Percentiles rank a stretch among this genome's conserved stretches.
phyloP scores from a whole-genome alignment of 805 yeast genomes.

The Komagataella pastoris region DNA sequence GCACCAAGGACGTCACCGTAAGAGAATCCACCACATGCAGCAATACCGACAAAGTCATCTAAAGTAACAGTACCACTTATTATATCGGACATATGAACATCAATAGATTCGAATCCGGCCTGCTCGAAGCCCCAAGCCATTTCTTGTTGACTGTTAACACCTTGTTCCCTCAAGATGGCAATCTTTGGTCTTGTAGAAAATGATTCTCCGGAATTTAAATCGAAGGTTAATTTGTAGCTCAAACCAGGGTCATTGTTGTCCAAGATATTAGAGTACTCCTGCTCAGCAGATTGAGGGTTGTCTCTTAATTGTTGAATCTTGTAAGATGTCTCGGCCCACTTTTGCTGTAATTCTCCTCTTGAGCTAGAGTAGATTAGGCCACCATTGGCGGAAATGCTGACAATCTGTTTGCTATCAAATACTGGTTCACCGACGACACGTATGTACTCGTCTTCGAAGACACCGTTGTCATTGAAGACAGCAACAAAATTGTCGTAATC shows the following conservation, averaged over 20 bases:
- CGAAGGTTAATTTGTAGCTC: slow-evolving; percentile 64
- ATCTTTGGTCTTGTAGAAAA: slow-evolving; percentile 58
- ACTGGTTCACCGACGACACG: slow-evolving; percentile 60
- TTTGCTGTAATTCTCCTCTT: slow-evolving; percentile 63
- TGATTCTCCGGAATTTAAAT: slow-evolving; percentile 27
- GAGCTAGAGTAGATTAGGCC: slow-evolving; percentile 31
- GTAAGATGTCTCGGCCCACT: slow-evolving; percentile 83
- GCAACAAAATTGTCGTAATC: slow-evolving; percentile 42
- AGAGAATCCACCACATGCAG: slow-evolving; percentile 98
- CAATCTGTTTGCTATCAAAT: slow-evolving; percentile 28
- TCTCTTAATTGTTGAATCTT: slow-evolving; percentile 86
- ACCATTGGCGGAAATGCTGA: slow-evolving; percentile 35
- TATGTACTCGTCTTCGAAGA: slow-evolving; percentile 37
- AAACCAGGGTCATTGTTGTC: slow-evolving; percentile 90
- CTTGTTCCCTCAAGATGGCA: slow-evolving; percentile 95
- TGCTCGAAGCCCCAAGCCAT: slow-evolving; percentile 96
- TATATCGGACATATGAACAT: slow-evolving; percentile 94
- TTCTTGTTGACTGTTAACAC: slow-evolving; percentile 95
- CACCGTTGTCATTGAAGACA: slow-evolving; percentile 44
- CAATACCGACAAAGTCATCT: slow-evolving; percentile 78
- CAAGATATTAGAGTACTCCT: slow-evolving; percentile 61
- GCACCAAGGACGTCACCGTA: slow-evolving; percentile 99
- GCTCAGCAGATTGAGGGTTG: slow-evolving; percentile 81
- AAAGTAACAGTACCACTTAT: slow-evolving; percentile 58
- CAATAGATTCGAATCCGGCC: slow-evolving; percentile 90